Base-by-base conservation (phyloP, 768 basidiomycete genomes). In the Lactifluus subvellereus region DNA sequence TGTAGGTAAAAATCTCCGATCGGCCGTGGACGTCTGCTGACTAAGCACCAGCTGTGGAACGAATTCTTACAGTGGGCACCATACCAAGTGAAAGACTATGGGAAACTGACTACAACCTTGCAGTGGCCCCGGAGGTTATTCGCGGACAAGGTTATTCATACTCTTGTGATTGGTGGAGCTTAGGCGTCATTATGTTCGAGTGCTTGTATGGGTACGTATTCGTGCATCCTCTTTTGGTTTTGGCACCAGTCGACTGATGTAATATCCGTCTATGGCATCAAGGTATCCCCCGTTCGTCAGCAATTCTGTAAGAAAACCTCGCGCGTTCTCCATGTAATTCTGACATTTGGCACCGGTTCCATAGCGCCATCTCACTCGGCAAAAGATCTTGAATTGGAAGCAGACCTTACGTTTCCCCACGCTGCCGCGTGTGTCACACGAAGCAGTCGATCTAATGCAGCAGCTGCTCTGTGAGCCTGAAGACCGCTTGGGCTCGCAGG, bases 111-210 rank as follows among this genome's bases (percentile, higher is more conserved):
- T 43, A 45, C 40, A 43, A 53, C 57, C 61, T 68, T 68, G 62
- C 66, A 93, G 91, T 92, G 90, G 91, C 89, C 9, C 91, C 91
- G 48, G 91, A 93, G 73, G 91, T 93, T 51, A 91, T 94, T 71
- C 84, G 90, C 68, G 89, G 90, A 22, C 89, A 91, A 71, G 95
- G 94, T 30, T 98, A 98, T 75, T 85, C 88, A 43, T 95, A 91
- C 75, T 90, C 88, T 40, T 96, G 94, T 72, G 96, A 98, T 72
- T 98, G 94, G 94, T 99, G 96, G 96, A 93, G 90, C 76, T 82
- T 98, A 51, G 95, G 94, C 13, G 89, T 97, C 59, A 98, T 99
- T 73, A 91, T 94, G 86, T 98, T 88, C 71, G 94, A 98, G 74
- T 94, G 91, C 72, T 78, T 97, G 73, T 95, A 94, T 70, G 91